Base-by-base conservation (phyloP, 116 monocot genomes). In the Papilionanthe hybrid region DNA sequence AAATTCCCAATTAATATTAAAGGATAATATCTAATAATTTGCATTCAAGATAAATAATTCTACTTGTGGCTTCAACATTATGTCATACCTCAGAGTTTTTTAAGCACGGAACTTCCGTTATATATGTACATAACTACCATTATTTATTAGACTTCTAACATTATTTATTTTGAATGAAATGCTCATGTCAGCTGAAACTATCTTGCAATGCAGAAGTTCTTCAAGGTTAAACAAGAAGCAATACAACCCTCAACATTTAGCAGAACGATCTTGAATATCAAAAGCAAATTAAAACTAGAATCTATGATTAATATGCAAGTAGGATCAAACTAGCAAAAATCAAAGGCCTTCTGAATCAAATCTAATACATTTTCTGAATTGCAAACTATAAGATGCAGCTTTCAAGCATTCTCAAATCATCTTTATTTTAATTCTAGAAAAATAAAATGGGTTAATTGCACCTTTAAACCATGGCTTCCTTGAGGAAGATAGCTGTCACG, bases 401-500 rank as follows among this genome's bases (percentile, higher is more conserved):
- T n/a, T 73, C 71, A n/a, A 73, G 32, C 69, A 32, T 4, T 68
- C 37, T 18, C 32, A 44, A 42, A 42, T 43, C 43, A 42, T 43
- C 42, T 72, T 72, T 43, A 72, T 37, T 27, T 6, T 8, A 72
- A 72, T 72, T 5, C 18, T n/a, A 22, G 20, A 43, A 44, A 44
- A 73, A 29, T 4, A 43, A 42, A 23, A 15, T 1, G 6, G n/a
- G 8, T 11, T 27, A 13, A 72, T 78, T 72, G 68, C 76, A 92
- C 97, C 97, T 99, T 99, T 71, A 99, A 86, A 57, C 99, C 99
- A 0, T 99, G 99, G 77, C 99, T 99, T 83, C 99, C 99, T 86
- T 99, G 99, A 76, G 99, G 99, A 30, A 99, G 87, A 85, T 99
- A 99, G 87, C 99, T 99, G 66, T 99, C 99, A 86, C 99, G 86